Percentiles rank a stretch among this genome's conserved stretches.
Evolutionary conservation across 345 rosid species (phyloP).

Genomic region (Brassica carinata): DNA sequence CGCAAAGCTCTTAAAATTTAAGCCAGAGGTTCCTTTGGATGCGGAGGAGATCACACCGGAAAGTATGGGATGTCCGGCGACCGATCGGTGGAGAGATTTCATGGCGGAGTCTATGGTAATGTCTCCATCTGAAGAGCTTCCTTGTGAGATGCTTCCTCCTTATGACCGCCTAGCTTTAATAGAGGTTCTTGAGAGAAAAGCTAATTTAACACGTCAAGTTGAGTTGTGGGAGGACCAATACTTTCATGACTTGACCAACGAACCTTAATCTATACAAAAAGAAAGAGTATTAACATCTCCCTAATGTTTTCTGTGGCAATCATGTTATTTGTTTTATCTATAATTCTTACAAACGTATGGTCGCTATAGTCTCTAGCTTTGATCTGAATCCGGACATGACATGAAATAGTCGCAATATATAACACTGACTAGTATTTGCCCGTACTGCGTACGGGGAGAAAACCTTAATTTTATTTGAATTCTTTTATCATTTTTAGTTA

Average conservation of each 20-base stretch:
- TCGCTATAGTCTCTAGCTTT: neutral
- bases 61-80: slow-evolving; percentile 44
- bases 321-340: neutral
- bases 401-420: neutral
- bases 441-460: no score
- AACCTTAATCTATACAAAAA: slow-evolving; percentile 1
- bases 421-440: neutral
- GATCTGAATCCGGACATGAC: neutral
- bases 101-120: slow-evolving; percentile 58
- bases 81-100: slow-evolving; percentile 45
- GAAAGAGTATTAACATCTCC: neutral
- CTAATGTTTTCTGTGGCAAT: neutral
- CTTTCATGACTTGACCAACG: slow-evolving; percentile 33
- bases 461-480: no score
- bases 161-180: neutral
- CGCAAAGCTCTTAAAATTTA: slow-evolving; percentile 58
- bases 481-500: no score
- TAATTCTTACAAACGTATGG: neutral
- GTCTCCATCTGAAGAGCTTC: slow-evolving; percentile 46
- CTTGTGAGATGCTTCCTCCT: neutral
- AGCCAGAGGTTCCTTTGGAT: slow-evolving; percentile 50
- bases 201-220: slow-evolving; percentile 42
- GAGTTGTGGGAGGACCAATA: slow-evolving; percentile 55
- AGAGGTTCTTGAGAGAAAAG: neutral
- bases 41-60: slow-evolving; percentile 55